Base-by-base conservation (phyloP, 1,139 yeast species). In the Debaryomyces coudertii region DNA sequence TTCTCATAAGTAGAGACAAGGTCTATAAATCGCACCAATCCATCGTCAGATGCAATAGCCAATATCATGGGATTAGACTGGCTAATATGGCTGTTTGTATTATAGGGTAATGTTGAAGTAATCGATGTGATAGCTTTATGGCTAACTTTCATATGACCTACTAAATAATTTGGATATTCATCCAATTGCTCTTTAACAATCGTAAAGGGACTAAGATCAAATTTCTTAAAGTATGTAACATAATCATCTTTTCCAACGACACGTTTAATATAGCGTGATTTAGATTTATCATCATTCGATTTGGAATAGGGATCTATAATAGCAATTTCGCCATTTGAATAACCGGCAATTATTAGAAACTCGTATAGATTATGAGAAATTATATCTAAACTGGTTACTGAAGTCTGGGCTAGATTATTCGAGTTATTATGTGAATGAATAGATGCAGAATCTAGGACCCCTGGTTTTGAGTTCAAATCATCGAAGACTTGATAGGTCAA, bases 31-130 rank as follows among this genome's bases (percentile, higher is more conserved):
- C 87, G 67, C 12, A 85, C 68, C 51, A 79, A 77, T 1, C 93
- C 95, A 59, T 86, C 92, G 53, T 81, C 86, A 5, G 83, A 70
- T 0, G 87, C 82, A 34, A 85, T 61, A 0, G 86, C 82, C 6
- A 71, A 51, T 18, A 77, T 54, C 53, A 83, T 80, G 16, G 88
- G 87, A n/a, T 34, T 27, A 4, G 38, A 22, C 5, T 29, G 33
- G 29, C 56, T 61, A 39, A 72, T 66, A 80, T 34, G 41, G 9
- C 30, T 46, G 8, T 45, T 15, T 7, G 44, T 9, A 11, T 44
- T 44, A 27, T 58, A 48, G 1, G 63, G 52, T 12, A 64, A 47
- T 0, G 72, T 67, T 2, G 69, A 61, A 1, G 61, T 50, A 8
- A 68, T 59, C 15, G 65, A 52, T 0, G 71, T 66, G 30, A 87